Base-by-base conservation (phyloP, 1,139 yeast genomes). In the Yamadazyma membranifaciens region DNA sequence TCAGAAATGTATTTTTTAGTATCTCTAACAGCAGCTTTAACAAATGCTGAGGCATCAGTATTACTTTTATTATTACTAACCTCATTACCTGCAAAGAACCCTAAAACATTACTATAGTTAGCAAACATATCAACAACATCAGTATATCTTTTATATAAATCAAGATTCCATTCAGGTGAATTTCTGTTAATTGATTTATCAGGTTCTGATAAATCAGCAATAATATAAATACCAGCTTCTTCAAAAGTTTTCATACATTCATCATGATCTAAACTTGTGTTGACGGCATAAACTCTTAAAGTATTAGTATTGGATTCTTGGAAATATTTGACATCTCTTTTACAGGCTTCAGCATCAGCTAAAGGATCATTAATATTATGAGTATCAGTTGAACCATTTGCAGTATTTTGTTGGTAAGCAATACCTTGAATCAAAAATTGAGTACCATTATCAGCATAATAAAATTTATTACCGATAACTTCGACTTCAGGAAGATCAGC, bases 1-100 rank as follows among this genome's bases (percentile, higher is more conserved):
- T 70, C 72, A 53, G 71, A 69, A 60, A 87, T 78, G 68, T 88
- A 87, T 37, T 80, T 73, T 69, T 86, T 87, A 69, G 84, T 77
- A 62, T 85, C 94, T 73, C 94, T 81, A 49, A 87, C 79, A 37
- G 89, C 95, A 45, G 96, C 96, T 73, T 87, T 88, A 56, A 88
- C 94, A 61, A 78, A 87, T 31, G 95, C 85, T 32, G 95, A 88
- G 41, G 95, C 81, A 45, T 73, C 79, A 36, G 95, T 85, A 60
- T 81, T 85, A 60, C 80, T 66, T 34, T 65, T 73, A 57, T 80
- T 81, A 65, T 88, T 86, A 60, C 85, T 80, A 46, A 87, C 96
- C 71, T 88, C 96, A 60, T 88, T 88, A 59, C 94, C 96, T 38
- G 96, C 96, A 57, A 87, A 87, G 73, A 86, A 87, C 33, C 95